phyloP scores from a whole-genome alignment of 2,329 filamentous ascomycete species.

The Amphichorda felina region DNA sequence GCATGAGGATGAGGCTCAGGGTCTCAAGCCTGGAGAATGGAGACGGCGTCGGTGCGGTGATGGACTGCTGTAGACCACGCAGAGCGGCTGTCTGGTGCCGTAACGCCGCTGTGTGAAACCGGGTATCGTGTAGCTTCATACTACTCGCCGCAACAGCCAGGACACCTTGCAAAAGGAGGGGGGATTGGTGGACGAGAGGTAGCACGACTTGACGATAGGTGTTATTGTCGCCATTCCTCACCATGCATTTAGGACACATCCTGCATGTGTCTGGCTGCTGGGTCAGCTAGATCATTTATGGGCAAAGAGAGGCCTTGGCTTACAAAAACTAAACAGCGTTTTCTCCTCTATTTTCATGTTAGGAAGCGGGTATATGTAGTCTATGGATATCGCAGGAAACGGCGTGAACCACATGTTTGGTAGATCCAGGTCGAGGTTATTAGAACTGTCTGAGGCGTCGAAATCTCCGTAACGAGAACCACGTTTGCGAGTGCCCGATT shows the following conservation, averaged over 20 bases:
- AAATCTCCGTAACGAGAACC: no score
- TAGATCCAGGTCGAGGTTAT: no score
- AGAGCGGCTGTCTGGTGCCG: neutral
- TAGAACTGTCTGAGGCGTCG: no score
- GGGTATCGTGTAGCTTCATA: neutral
- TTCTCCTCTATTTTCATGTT: neutral
- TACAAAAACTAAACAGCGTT: conserved; percentile 1
- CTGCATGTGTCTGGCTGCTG: neutral
- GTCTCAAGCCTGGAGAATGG: neutral
- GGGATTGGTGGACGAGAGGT: neutral
- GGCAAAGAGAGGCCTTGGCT: neutral
- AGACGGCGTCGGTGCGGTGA: neutral
- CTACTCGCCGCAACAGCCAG: neutral
- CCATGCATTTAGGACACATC: conserved; percentile 2
- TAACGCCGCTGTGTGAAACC: neutral
- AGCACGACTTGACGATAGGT: neutral
- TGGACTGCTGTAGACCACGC: neutral
- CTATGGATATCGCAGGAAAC: no score
- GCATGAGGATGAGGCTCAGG: neutral
- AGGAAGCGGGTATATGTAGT: neutral
- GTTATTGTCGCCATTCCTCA: conserved; percentile 1
- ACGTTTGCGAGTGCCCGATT: no score
- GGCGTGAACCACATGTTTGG: no score
- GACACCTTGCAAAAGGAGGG: neutral
- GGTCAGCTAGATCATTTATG: neutral